Percentiles rank a stretch among this genome's conserved stretches.
Evolutionary conservation across 176 grass and related monocot species (phyloP).

Genomic region (Musa acuminata): DNA sequence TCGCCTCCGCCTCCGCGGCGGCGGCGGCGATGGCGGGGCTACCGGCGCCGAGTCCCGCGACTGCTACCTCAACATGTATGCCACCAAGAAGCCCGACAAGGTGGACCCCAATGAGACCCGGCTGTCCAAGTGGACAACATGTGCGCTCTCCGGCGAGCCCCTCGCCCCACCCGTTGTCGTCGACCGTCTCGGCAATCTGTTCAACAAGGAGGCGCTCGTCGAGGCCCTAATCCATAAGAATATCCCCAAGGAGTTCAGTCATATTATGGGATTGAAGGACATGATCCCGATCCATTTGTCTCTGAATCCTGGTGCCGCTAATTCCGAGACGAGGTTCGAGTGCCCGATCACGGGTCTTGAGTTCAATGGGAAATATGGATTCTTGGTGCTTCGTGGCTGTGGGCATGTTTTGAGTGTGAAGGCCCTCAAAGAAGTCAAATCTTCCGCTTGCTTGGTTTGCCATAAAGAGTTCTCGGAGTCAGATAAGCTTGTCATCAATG

Average conservation of each 20-base stretch:
- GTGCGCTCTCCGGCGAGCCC: constrained; percentile 74
- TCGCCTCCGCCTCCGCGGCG: constrained; percentile 54
- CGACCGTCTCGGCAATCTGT: constrained; percentile 75
- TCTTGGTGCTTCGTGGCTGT: constrained; percentile 48
- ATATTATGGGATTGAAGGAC: constrained; percentile 72
- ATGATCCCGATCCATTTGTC: constrained; percentile 77
- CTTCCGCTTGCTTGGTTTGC: constrained; percentile 63
- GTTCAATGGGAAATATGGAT: constrained; percentile 85
- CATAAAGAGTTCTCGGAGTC: constrained; percentile 56
- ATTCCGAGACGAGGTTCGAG: constrained; percentile 53
- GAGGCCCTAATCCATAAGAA: constrained; percentile 82
- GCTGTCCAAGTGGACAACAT: constrained; percentile 89
- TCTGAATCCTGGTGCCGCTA: constrained; percentile 23
- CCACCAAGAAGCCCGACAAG: constrained; percentile 91
- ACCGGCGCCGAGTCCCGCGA: constrained; percentile 96
- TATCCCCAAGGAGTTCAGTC: constrained; percentile 59
- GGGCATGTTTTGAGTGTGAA: constrained; percentile 81
- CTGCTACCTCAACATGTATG: constrained; percentile 99
- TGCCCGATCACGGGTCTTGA: constrained; percentile 67
- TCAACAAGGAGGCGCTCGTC: constrained; percentile 91
- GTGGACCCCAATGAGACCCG: constrained; percentile 85
- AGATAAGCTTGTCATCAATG: constrained; percentile 72
- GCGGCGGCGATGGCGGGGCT: constrained; percentile 86
- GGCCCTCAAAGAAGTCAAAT: constrained; percentile 81
- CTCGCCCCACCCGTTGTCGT: constrained; percentile 47